Base-by-base conservation (phyloP, 176 grass and related monocot genomes). In the Ensete ventricosum region DNA sequence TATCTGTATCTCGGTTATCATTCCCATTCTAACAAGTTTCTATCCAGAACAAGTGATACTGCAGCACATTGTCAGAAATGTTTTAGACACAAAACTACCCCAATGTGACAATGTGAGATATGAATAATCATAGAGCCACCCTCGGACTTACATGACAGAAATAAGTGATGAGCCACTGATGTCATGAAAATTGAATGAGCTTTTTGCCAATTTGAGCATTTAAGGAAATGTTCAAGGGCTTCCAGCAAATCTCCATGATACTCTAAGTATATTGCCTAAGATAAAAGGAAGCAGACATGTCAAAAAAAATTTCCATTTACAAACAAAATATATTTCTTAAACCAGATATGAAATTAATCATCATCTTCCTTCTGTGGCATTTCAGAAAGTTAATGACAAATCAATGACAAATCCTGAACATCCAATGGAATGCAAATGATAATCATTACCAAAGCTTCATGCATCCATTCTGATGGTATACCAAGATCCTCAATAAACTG, bases 151-250 rank as follows among this genome's bases (percentile, higher is more conserved):
- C 90, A 93, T 80, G 90, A 86, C 69, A 98, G 85, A 87, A 98
- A 98, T 73, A 93, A 78, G 65, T 74, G 57, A 91, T 90, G 94
- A 80, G 94, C 86, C 64, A 88, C 78, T 73, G 84, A 87, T 73
- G 86, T 89, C 85, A 98, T 87, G 75, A 98, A 98, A 80, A 89
- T 93, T 71, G 77, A 90, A 68, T 97, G 88, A 75, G 90, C 86
- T 72, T 88, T 92, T 67, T 83, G 83, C 94, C 90, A 98, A 51
- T 90, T 91, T 67, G 77, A 84, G 53, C 90, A 91, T 23, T 83
- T 77, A 82, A 98, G 88, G 73, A 82, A 98, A 89, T 98, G 87
- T 73, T 87, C 86, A 49, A 93, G 82, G 73, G 88, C 90, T 22
- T 69, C 79, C 69, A 72, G 67, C 55, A 73, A 48, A 73, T 91